Conservation (phyloP, 106 monocot genomes). For the Acanthochlamys bracteata region DNA sequence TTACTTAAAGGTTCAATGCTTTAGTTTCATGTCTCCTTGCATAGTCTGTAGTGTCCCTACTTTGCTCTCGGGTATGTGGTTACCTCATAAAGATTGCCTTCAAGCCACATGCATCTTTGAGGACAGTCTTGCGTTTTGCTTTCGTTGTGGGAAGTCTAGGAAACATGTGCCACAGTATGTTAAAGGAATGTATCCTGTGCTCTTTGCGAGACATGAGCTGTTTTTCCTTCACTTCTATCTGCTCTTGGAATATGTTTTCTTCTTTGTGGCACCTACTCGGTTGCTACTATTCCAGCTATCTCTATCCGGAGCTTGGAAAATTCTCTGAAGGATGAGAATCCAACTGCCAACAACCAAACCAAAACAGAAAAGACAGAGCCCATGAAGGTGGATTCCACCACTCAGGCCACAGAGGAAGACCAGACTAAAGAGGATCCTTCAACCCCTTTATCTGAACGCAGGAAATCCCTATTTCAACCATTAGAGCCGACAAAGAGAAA, state of each 20-base stretch:
- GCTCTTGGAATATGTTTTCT: not conserved
- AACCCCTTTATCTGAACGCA: conserved; percentile 42
- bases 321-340: conserved; percentile 25
- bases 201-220: not conserved
- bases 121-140: no score
- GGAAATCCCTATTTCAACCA: conserved; percentile 80
- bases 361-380: not conserved
- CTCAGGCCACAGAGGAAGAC: conserved; percentile 12
- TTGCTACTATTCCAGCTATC: conserved; percentile 15
- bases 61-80: no score
- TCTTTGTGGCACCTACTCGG: not conserved
- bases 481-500: conserved; percentile 34
- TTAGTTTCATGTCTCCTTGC: no score
- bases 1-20: no score
- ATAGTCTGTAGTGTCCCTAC: no score
- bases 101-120: no score
- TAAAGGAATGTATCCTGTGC: not conserved
- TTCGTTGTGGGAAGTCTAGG: no score
- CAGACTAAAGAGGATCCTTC: conserved; percentile 14
- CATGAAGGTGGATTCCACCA: conserved; percentile 3
- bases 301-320: conserved; percentile 34
- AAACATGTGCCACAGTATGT: no score
- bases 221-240: not conserved
- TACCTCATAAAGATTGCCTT: no score
- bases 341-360: conserved; percentile 1